Percentiles rank a stretch among this genome's conserved stretches.
Conservation (phyloP, 768 basidiomycete species). For the Amanita muscaria region DNA sequence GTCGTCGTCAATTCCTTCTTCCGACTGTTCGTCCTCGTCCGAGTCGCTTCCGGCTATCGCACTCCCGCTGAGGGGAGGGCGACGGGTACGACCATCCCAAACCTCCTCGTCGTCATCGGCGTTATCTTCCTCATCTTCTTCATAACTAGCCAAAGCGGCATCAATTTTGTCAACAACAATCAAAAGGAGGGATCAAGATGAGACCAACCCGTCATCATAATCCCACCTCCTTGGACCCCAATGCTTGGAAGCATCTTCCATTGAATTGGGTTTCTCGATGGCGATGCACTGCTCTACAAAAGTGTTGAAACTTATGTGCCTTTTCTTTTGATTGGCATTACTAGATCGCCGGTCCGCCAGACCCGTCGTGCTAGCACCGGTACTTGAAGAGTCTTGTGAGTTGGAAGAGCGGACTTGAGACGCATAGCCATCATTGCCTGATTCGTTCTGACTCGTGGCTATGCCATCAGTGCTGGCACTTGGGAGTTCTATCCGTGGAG, state of each 20-base stretch:
- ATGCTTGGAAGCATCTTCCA: slow-evolving; percentile 12
- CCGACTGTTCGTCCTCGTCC: slow-evolving; percentile 12
- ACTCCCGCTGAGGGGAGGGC: slow-evolving; percentile 16
- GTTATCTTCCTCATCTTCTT: slow-evolving; percentile 59
- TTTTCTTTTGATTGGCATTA: slow-evolving; percentile 41
- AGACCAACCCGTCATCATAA: slow-evolving; percentile 58
- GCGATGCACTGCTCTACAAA: slow-evolving; percentile 96
- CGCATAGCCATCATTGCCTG: slow-evolving; percentile 11
- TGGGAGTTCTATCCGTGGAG: slow-evolving; percentile 50
- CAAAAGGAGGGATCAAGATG: neutral
- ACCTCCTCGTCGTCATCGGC: slow-evolving; percentile 39
- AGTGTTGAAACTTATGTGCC: slow-evolving; percentile 95
- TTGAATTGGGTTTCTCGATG: slow-evolving; percentile 64
- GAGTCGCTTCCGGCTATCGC: slow-evolving; percentile 31
- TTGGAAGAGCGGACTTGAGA: slow-evolving; percentile 8
- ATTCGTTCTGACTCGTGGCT: slow-evolving; percentile 14
- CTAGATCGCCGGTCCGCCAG: slow-evolving; percentile 15
- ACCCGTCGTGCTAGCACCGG: slow-evolving; percentile 14
- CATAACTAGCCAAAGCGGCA: slow-evolving; percentile 38
- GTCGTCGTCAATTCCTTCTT: slow-evolving; percentile 30
- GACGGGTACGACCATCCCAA: slow-evolving; percentile 13
- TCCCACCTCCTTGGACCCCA: slow-evolving; percentile 22
- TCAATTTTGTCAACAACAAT: neutral
- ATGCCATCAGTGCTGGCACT: slow-evolving; percentile 14
- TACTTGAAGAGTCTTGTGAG: slow-evolving; percentile 26